Evolutionary conservation across 345 rosid species (phyloP), one percentile per base, ranked within the genome.

Genomic region (Populus ilicifolia): DNA sequence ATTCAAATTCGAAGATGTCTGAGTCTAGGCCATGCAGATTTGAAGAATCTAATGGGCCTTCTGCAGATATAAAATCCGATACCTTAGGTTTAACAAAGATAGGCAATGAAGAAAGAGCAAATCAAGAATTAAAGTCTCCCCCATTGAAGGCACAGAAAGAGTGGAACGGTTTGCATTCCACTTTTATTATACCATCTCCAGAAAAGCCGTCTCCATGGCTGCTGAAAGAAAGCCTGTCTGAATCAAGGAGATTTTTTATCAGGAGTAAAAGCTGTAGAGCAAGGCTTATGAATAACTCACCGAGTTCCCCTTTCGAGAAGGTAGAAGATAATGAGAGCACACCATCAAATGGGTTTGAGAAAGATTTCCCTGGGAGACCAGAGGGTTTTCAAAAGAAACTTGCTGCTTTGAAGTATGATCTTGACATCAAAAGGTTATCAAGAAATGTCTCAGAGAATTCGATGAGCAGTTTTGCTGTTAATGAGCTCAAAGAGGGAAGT

Each of bases 211-310:
- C 77, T 79, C 75, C 80, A 72, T 77, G 83, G 85, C 68, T 64
- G 65, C 71, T 46, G 50, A 88, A 84, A 72, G 87, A 84, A 79
- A 88, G 83, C 68, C 63, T 84, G 29, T 77, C 75, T 64, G 77
- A 76, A 35, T 75, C 82, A 36, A 71, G 77, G 75, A 87, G 85
- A 82, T 83, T 83, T 77, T 81, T 92, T 71, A 62, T 56, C 17
- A 88, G 88, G 75, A 94, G 97, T 83, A 92, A 74, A 82, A 94
- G 98, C 81, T 91, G 91, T 83, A 82, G 84, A 78, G 91, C 90
- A 48, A 88, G 85, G 76, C 70, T 92, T 10, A 72, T 75, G 69
- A 65, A 66, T 71, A 81, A 63, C 71, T 79, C 72, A 71, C 76
- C 88, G 27, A 68, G 74, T 3, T 25, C 74, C 64, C 80, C 79